These are phyloP conservation scores for Aspergillus uvarum DNA, from an alignment of 2,329 filamentous ascomycete genomes.

Conservation along the genomic window DNA sequence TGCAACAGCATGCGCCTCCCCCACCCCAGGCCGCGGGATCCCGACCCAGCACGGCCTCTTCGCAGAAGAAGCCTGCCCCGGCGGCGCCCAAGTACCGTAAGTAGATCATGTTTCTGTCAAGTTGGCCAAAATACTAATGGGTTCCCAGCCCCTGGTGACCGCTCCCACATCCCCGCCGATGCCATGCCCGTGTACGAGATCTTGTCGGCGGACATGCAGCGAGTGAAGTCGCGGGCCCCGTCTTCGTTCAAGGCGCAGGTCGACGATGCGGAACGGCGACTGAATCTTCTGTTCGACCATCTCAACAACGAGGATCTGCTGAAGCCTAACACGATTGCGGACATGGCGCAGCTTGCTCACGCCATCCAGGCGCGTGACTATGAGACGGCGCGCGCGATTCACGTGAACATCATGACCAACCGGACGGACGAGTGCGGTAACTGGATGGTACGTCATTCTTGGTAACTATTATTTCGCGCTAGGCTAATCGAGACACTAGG, in stretches of 20 bases:
- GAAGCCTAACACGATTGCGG: slow-evolving; percentile 65
- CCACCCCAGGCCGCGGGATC: slow-evolving; percentile 42
- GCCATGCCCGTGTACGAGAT: slow-evolving; percentile 80
- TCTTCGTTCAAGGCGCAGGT: slow-evolving; percentile 85
- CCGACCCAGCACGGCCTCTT: slow-evolving; percentile 51
- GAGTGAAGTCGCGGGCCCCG: slow-evolving; percentile 81
- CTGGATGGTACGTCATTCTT: slow-evolving; percentile 70
- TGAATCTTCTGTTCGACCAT: slow-evolving; percentile 93
- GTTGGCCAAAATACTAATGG: slow-evolving; percentile 14
- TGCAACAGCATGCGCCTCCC: slow-evolving; percentile 33
- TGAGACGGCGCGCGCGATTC: slow-evolving; percentile 64
- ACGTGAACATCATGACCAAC: slow-evolving; percentile 73
- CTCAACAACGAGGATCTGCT: slow-evolving; percentile 93
- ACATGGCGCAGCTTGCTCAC: slow-evolving; percentile 54
- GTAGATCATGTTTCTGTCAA: slow-evolving; percentile 28
- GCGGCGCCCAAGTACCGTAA: slow-evolving; percentile 67
- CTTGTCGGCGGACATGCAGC: slow-evolving; percentile 79
- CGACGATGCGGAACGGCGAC: slow-evolving; percentile 87
- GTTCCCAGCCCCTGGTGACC: slow-evolving; percentile 66
- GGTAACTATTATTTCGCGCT: neutral
- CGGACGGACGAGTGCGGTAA: slow-evolving; percentile 78
- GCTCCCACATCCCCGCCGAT: slow-evolving; percentile 77
- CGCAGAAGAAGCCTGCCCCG: slow-evolving; percentile 49
- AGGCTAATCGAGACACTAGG: slow-evolving; percentile 44
- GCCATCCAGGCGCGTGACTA: slow-evolving; percentile 70